Percentiles rank a stretch among this genome's conserved stretches.
Evolutionary conservation across 805 yeast genomes (phyloP).

Genomic region (Wickerhamiella alocasiicola): DNA sequence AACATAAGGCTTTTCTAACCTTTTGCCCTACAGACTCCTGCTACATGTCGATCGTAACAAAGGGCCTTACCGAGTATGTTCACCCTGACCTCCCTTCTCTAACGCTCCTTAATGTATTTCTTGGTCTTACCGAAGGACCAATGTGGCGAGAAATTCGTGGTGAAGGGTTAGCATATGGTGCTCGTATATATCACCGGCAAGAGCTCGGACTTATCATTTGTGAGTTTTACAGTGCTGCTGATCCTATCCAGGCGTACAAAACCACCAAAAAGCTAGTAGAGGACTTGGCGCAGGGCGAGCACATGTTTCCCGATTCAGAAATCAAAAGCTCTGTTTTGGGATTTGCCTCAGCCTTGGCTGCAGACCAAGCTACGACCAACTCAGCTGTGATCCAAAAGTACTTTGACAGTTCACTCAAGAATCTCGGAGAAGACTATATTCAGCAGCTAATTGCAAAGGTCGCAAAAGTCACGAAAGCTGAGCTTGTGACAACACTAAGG

Average conservation of each 20-base stretch:
- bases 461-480: slow-evolving; percentile 38
- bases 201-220: slow-evolving; percentile 61
- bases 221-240: slow-evolving; percentile 71
- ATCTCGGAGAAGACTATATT: slow-evolving; percentile 59
- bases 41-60: slow-evolving; percentile 47
- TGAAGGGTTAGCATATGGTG: slow-evolving; percentile 87
- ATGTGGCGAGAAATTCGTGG: slow-evolving; percentile 96
- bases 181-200: slow-evolving; percentile 41
- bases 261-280: slow-evolving; percentile 55
- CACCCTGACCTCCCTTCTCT: slow-evolving; percentile 57
- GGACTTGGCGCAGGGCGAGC: slow-evolving; percentile 43
- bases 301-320: slow-evolving; percentile 42
- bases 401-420: slow-evolving; percentile 49
- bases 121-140: slow-evolving; percentile 89
- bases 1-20: slow-evolving; percentile 45
- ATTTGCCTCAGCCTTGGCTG: slow-evolving; percentile 60
- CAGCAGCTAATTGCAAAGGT: slow-evolving; percentile 41
- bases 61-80: slow-evolving; percentile 43
- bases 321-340: slow-evolving; percentile 66
- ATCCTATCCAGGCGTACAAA: slow-evolving; percentile 49
- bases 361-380: slow-evolving; percentile 48
- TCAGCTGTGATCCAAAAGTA: slow-evolving; percentile 58
- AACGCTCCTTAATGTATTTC: slow-evolving; percentile 57
- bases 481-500: slow-evolving; percentile 35
- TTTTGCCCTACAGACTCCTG: slow-evolving; percentile 75